Evolutionary conservation across 345 rosid species (phyloP).

Genomic region (Murraya koenigii): DNA sequence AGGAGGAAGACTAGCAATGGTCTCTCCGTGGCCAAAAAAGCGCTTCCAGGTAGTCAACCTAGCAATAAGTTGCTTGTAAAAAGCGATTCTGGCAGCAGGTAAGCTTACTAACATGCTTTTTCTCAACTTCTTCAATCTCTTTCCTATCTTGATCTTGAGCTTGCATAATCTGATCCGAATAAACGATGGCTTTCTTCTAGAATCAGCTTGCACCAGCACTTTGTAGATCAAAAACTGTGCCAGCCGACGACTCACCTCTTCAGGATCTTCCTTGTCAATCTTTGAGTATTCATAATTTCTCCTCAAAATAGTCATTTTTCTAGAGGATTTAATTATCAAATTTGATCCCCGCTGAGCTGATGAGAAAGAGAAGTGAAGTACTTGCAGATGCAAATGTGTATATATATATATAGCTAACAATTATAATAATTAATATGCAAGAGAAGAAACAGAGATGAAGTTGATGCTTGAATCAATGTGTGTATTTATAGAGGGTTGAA

Average conservation of each 20-base stretch:
- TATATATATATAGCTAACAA: too few species aligned
- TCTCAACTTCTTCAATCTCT: conserved; percentile 54
- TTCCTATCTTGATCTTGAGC: conserved; percentile 63
- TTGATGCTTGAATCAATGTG: not conserved
- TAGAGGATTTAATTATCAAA: not conserved
- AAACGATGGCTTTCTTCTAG: conserved; percentile 42
- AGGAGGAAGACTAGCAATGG: conserved; percentile 35
- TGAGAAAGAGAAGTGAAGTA: not conserved
- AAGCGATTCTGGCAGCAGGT: conserved; percentile 25
- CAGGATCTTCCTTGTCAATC: conserved; percentile 68
- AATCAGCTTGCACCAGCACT: conserved; percentile 49
- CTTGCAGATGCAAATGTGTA: too few species aligned
- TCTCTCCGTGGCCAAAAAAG: conserved; percentile 33
- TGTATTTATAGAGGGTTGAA: conserved; percentile 33
- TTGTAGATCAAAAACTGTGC: conserved; percentile 91
- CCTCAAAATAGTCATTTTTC: conserved; percentile 35
- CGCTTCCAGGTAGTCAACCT: conserved; percentile 37
- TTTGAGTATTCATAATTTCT: conserved; percentile 46
- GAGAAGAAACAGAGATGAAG: not conserved
- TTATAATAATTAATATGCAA: not conserved
- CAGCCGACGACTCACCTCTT: conserved; percentile 50
- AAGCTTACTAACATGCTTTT: conserved; percentile 33
- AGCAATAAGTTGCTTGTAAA: conserved; percentile 23
- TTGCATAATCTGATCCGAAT: conserved; percentile 45
- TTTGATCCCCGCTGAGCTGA: not conserved